These are phyloP conservation scores for Hyphochytrium catenoides DNA, from an alignment of 352 stramenopile genomes.

Conservation along the genomic window DNA sequence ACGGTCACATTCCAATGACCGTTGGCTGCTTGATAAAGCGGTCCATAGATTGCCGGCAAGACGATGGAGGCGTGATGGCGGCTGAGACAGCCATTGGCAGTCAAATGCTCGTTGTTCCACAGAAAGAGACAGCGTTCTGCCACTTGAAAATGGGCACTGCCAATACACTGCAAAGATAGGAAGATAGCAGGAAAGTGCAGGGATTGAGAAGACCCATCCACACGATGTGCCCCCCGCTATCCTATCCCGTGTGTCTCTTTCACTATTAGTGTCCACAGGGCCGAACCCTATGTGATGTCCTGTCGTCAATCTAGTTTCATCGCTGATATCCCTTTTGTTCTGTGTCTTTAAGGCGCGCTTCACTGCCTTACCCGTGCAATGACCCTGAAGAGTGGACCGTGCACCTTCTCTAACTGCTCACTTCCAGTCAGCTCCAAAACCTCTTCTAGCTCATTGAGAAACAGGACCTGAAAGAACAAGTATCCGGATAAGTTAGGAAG, in stretches of 20 bases:
- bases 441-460: slow-evolving; percentile 96
- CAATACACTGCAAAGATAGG: slow-evolving; percentile 69
- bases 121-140: slow-evolving; percentile 91
- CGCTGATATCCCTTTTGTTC: too few species aligned
- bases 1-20: slow-evolving; percentile 93
- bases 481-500: slow-evolving; percentile 12
- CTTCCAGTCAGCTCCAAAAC: slow-evolving; percentile 83
- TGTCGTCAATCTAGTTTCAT: too few species aligned
- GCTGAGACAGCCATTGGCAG: slow-evolving; percentile 79
- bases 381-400: slow-evolving; percentile 44
- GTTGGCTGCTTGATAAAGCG: slow-evolving; percentile 56
- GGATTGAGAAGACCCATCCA: too few species aligned
- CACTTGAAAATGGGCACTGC: slow-evolving; percentile 84
- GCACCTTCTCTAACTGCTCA: slow-evolving; percentile 45
- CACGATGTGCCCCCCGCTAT: too few species aligned
- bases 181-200: too few species aligned
- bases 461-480: slow-evolving; percentile 38
- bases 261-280: too few species aligned
- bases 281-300: too few species aligned
- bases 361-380: too few species aligned
- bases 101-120: slow-evolving; percentile 96
- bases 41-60: slow-evolving; percentile 78
- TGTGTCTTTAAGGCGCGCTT: too few species aligned
- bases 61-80: slow-evolving; percentile 75
- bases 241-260: too few species aligned